These are phyloP conservation scores for Leucosporidium yakuticum DNA, from an alignment of 768 basidiomycete genomes.

Conservation along the genomic window DNA sequence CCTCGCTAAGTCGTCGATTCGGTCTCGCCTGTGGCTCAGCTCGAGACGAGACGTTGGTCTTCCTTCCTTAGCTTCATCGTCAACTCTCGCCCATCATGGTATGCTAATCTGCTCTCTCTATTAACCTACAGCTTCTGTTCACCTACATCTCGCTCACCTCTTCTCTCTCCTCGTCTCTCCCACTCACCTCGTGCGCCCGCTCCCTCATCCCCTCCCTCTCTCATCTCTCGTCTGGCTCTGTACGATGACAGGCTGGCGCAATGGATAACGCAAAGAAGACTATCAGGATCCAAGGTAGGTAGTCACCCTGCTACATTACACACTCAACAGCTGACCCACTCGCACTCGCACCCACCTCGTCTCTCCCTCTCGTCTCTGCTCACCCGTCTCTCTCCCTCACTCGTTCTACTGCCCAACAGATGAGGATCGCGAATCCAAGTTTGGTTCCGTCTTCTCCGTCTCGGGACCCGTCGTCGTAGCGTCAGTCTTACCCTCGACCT, in stretches of 20 bases:
- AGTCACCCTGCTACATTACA: background rate
- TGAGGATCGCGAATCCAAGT: slow-evolving; percentile 47
- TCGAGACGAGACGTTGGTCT: background rate
- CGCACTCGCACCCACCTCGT: background rate
- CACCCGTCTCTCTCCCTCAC: background rate
- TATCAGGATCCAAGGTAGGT: slow-evolving; percentile 35
- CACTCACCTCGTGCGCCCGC: too few species aligned
- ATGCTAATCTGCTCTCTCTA: background rate
- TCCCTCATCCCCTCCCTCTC: too few species aligned
- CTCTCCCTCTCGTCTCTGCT: background rate
- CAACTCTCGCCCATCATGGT: slow-evolving; percentile 1
- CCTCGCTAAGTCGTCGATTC: too few species aligned
- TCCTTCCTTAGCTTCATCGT: background rate
- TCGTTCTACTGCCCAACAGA: slow-evolving; percentile 11
- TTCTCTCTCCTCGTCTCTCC: too few species aligned
- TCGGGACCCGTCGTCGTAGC: slow-evolving; percentile 98
- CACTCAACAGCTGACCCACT: background rate
- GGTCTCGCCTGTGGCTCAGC: too few species aligned
- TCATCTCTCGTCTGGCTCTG: too few species aligned
- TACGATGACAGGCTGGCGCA: slow-evolving; percentile 34
- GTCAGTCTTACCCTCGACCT: slow-evolving; percentile 13
- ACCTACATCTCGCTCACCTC: background rate
- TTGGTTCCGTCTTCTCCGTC: slow-evolving; percentile 86
- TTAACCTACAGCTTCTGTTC: background rate
- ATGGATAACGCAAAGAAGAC: slow-evolving; percentile 39